Conservation (phyloP, 1,139 yeast genomes). For the Maudiozyma humilis region DNA sequence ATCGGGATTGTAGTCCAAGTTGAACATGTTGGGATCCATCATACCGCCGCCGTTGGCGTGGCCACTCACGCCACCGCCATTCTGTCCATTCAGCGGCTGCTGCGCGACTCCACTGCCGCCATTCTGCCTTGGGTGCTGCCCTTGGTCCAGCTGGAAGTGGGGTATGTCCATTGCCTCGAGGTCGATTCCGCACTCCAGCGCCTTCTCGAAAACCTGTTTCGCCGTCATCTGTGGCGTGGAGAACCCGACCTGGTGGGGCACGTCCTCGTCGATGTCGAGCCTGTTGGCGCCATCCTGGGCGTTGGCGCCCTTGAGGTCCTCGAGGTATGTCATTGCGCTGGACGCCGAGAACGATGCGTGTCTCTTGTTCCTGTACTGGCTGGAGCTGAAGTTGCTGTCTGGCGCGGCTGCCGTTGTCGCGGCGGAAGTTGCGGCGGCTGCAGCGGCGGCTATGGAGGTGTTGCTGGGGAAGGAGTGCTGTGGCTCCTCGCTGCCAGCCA, state of each 20-base stretch:
- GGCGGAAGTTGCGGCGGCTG: background rate
- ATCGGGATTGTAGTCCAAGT: background rate
- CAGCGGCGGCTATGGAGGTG: background rate
- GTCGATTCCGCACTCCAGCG: conserved; percentile 35
- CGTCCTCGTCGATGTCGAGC: conserved; percentile 13
- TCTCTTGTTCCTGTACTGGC: conserved; percentile 32
- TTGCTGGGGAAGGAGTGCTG: background rate
- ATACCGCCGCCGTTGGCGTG: background rate
- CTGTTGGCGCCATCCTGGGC: conserved; percentile 5
- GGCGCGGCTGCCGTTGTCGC: too few species aligned
- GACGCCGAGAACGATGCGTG: conserved; percentile 84
- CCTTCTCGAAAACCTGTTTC: conserved; percentile 32
- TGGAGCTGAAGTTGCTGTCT: background rate
- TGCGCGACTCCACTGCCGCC: background rate
- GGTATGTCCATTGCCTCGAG: conserved; percentile 34
- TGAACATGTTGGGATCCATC: background rate
- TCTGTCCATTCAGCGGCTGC: too few species aligned
- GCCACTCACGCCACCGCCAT: background rate
- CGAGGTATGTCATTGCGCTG: conserved; percentile 61
- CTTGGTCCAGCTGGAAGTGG: conserved; percentile 12
- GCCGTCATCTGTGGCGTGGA: conserved; percentile 67
- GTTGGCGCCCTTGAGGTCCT: conserved; percentile 6
- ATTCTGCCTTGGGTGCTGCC: background rate
- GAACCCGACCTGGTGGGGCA: conserved; percentile 61
- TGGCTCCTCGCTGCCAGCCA: background rate